Conservation (phyloP, 495 filamentous ascomycete genomes). For the Lasiosphaeria ovina region DNA sequence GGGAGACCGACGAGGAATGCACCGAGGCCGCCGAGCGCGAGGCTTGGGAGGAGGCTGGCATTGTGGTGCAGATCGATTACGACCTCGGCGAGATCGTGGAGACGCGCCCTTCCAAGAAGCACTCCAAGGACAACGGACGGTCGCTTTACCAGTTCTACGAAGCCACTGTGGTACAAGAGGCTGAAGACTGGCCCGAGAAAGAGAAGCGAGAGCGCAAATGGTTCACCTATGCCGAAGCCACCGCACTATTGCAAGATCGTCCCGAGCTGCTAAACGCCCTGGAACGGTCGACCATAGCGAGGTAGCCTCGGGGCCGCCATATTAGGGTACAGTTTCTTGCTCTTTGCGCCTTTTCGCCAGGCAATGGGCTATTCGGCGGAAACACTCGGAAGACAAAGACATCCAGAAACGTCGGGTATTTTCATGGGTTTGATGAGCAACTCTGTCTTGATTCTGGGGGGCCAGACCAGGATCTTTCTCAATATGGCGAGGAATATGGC, state of each 20-base stretch:
- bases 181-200: slow-evolving; percentile 88
- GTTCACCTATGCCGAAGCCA: slow-evolving; percentile 82
- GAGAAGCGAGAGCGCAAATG: slow-evolving; percentile 86
- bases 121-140: slow-evolving; percentile 64
- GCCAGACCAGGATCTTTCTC: background rate
- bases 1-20: slow-evolving; percentile 86
- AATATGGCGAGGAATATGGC: background rate
- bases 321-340: slow-evolving; percentile 9
- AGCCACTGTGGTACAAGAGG: slow-evolving; percentile 76
- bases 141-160: slow-evolving; percentile 88
- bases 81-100: slow-evolving; percentile 87
- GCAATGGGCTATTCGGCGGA: background rate
- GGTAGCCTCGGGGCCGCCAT: slow-evolving; percentile 26
- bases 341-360: background rate
- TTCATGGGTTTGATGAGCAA: too few species aligned
- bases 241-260: slow-evolving; percentile 66
- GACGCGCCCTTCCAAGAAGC: slow-evolving; percentile 59
- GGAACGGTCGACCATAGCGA: slow-evolving; percentile 71
- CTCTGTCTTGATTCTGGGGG: background rate
- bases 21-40: slow-evolving; percentile 63
- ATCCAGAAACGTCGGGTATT: too few species aligned
- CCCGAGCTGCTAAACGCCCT: slow-evolving; percentile 89
- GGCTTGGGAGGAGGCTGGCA: slow-evolving; percentile 98
- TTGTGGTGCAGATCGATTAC: slow-evolving; percentile 72
- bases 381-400: too few species aligned